A percentile compares a stretch with the other conserved stretches of the same genome.
These are phyloP conservation scores for Penicillium waksmanii DNA, from an alignment of 495 filamentous ascomycete species.

Conservation along the genomic window DNA sequence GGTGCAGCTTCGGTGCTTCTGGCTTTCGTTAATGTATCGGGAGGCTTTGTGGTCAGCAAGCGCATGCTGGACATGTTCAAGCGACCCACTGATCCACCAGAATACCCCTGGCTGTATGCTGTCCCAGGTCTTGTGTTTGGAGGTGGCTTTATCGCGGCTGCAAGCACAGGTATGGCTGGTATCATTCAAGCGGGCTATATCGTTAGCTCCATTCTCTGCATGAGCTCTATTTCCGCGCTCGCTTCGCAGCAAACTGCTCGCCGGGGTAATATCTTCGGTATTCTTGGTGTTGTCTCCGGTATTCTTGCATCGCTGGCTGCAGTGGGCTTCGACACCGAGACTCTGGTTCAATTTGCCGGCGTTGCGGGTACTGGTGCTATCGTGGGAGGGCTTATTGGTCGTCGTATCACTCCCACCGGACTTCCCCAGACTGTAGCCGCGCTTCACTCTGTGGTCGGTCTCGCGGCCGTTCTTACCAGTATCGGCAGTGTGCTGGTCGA, in stretches of 20 bases:
- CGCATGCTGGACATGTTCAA: slow-evolving; percentile 94
- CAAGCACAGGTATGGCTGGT: slow-evolving; percentile 75
- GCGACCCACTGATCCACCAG: slow-evolving; percentile 75
- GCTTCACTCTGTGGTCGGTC: slow-evolving; percentile 79
- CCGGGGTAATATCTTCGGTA: slow-evolving; percentile 78
- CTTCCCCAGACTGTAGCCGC: slow-evolving; percentile 83
- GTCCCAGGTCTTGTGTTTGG: slow-evolving; percentile 74
- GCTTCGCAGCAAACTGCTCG: slow-evolving; percentile 77
- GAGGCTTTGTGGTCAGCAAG: slow-evolving; percentile 83
- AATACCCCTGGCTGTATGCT: slow-evolving; percentile 82
- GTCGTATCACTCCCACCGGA: slow-evolving; percentile 78
- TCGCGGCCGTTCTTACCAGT: slow-evolving; percentile 80
- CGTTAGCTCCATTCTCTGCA: slow-evolving; percentile 77
- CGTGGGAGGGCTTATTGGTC: slow-evolving; percentile 69
- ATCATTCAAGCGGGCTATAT: slow-evolving; percentile 82
- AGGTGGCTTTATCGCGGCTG: slow-evolving; percentile 75
- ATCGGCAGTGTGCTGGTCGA: slow-evolving; percentile 78
- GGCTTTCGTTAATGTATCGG: slow-evolving; percentile 80
- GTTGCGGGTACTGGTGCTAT: slow-evolving; percentile 71
- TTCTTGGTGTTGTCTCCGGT: slow-evolving; percentile 76
- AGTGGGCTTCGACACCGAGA: slow-evolving; percentile 74
- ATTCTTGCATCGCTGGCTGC: slow-evolving; percentile 76
- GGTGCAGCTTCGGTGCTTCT: slow-evolving; percentile 78
- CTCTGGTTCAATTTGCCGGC: slow-evolving; percentile 69
- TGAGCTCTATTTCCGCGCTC: slow-evolving; percentile 70